Evolutionary conservation across 192 early-diverging fungal species (phyloP), one percentile per base, ranked within the genome.

Genomic region (Coemansia sp.): DNA sequence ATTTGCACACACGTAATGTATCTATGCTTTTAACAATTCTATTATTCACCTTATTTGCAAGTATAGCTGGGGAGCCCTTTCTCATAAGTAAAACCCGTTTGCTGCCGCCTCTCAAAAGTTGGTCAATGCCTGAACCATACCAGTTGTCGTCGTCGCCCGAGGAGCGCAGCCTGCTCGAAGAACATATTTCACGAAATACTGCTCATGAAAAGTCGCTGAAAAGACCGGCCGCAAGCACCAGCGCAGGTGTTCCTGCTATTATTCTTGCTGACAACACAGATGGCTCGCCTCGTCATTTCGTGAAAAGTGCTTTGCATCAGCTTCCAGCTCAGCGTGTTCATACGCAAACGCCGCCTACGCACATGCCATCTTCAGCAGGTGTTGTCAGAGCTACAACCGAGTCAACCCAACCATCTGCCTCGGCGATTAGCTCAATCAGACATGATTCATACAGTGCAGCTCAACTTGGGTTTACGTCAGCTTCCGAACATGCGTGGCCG

Each of bases 111-210:
- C 24, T 53, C 25, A 60, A 47, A 15, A 14, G 14, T 23, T 47
- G 38, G 21, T 11, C 22, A 15, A 60, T 60, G 58, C 58, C 58
- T 19, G 58, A 60, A 23, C 23, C 55, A 17, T 60, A 60, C 10
- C 58, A 60, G 25, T 37, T 29, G n/a, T 56, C 55, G 11, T 60
- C 58, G 41, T 53, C 51, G 21, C 58, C 58, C 14, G 58, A 60
- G 25, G 58, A 60, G 24, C 38, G 15, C 15, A 47, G 41, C n/a
- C 41, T 60, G 9, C 58, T 60, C 4, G 58, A 60, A 27, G 58
- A 60, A 22, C 58, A 60, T 11, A 60, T 60, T 35, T 23, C 35
- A 1, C 19, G 9, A 4, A 27, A 56, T 19, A 14, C 55, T 19
- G 55, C 29, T n/a, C n/a, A 17, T 9, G 55, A 56, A 14, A 56